These are phyloP conservation scores for Penicillium flavigenum DNA, from an alignment of 495 filamentous ascomycete species.

Conservation along the genomic window DNA sequence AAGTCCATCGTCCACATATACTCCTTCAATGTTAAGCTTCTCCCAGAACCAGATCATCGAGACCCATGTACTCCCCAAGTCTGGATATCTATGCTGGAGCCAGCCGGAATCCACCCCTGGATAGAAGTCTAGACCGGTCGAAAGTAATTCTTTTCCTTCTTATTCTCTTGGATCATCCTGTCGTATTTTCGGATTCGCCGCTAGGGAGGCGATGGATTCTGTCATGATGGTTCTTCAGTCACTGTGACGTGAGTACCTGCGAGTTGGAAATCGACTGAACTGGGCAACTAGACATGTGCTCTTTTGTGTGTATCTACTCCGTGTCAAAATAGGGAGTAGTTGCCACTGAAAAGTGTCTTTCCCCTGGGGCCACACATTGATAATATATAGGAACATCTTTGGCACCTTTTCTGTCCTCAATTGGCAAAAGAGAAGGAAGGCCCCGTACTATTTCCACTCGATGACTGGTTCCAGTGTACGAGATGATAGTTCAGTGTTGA, in stretches of 20 bases:
- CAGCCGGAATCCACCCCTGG: background rate
- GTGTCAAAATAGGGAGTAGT: background rate
- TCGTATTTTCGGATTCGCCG: background rate
- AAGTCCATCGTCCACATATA: background rate
- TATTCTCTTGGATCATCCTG: background rate
- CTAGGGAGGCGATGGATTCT: background rate
- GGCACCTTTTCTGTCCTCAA: background rate
- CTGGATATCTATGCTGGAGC: background rate
- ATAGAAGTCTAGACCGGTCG: constrained; percentile 5
- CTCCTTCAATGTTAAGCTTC: background rate
- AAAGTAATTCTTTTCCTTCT: background rate
- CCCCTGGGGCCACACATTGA: background rate
- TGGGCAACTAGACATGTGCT: constrained; percentile 3
- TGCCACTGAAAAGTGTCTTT: background rate
- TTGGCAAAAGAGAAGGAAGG: background rate
- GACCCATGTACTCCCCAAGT: background rate
- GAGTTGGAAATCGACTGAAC: background rate
- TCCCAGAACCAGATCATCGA: background rate
- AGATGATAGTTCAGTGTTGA: background rate
- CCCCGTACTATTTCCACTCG: background rate
- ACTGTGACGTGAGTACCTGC: constrained; percentile 1
- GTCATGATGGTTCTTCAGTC: background rate
- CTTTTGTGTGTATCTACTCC: background rate
- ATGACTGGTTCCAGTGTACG: background rate
- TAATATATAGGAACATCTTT: background rate